Evolutionary conservation across 169 alveolate species (phyloP), one percentile per base, ranked within the genome.

Genomic region (Cryptosporidium xiaoi): DNA sequence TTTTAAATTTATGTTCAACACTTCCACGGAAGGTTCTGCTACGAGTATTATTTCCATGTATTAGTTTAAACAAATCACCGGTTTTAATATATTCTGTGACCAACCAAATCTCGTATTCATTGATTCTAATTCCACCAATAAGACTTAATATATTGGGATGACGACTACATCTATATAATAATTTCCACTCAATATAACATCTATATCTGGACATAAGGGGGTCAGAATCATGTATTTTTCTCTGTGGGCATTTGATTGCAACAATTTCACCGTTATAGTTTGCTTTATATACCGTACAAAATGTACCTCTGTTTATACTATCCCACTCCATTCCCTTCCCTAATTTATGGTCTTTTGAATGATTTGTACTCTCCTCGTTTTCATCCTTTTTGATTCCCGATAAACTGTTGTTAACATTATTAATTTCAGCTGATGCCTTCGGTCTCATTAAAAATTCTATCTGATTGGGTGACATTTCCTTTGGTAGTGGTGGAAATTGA

Each of bases 181-280:
- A 51, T 89, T 71, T 83, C 91, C 91, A 83, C 46, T 83, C 91
- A n/a, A 66, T 66, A 51, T 68, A 64, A 20, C 90, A 69, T 40
- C 91, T 56, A 71, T 83, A 66, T 20, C 83, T 53, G n/a, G 84
- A 68, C 91, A 83, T 83, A 20, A 64, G 48, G 13, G 91, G 91
- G 34, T 83, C 91, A 31, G 90, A 50, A 40, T 83, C 77, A 64
- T 68, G 89, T 18, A 69, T 56, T 34, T 24, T 83, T 36, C 65
- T 53, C 44, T 69, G 89, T 5, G 91, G 91, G 51, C 91, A 83
- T 36, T 83, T 83, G 1, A 83, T 66, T n/a, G 91, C 91, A n/a
- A 91, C 93, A 27, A 89, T 83, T 18, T 82, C 91, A 18, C 83
- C 91, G 6, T 90, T 90, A 77, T 77, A 62, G 20, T 40, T 62